Evolutionary conservation across 257 asterid species (phyloP), one percentile per base, ranked within the genome.

Genomic region (Euphrasia confusa): DNA sequence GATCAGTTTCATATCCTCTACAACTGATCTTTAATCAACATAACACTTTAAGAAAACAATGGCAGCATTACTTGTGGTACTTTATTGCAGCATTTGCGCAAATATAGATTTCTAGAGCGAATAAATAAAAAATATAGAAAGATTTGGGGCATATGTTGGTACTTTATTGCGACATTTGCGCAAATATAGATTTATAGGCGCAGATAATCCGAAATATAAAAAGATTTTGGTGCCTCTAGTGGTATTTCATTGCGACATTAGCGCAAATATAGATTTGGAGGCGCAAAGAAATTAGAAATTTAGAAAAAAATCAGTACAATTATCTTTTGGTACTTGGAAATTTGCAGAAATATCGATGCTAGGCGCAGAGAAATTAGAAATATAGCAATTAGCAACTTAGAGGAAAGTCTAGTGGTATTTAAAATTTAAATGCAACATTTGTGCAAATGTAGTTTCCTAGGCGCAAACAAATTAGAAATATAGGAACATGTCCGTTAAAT

Each of bases 1-100:
- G 10, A 55, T 10, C 8, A 13, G 57, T 32, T 48, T 60, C n/a
- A 71, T 67, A 64, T 56, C 47, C 21, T 63, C 33, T 53, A 35
- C 9, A 57, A n/a, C 50, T 48, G 53, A 48, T 33, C 60, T 26
- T 10, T 44, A 3, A 21, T 13, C 54, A 14, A n/a, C n/a, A 44
- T 15, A 14, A 44, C 14, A 44, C 12, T 9, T 44, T 44, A 44
- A 44, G 39, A 44, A 44, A 40, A 44, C 15, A 44, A 12, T 44
- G 50, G 17, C 6, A 7, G 12, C n/a, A 1, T 10, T 3, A 42
- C 12, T 11, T 42, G 49, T 42, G 49, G 2, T 42, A 11, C 15
- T 42, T 42, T 10, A 44, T 44, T 9, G 50, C 50, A 21, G 24
- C 24, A 21, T 21, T 21, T 21, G 24, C 24, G 24, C 24, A 21